Conservation (phyloP, 805 yeast genomes). For the Pichia nakasei region DNA sequence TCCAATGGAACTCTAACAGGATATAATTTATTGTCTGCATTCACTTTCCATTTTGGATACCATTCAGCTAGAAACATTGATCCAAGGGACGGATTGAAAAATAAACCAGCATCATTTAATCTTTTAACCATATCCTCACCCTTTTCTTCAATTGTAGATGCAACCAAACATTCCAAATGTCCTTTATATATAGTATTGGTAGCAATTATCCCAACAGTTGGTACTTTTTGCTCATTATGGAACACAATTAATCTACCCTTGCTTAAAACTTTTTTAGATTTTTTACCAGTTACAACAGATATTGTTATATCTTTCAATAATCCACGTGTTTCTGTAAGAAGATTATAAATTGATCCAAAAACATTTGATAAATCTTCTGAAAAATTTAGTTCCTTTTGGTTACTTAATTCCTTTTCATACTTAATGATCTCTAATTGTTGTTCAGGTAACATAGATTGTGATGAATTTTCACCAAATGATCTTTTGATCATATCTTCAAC, state of each 20-base stretch:
- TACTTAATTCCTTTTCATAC: constrained; percentile 37
- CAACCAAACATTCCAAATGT: constrained; percentile 22
- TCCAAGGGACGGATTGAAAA: constrained; percentile 21
- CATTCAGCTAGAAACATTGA: constrained; percentile 26
- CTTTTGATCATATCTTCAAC: constrained; percentile 99
- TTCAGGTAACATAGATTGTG: constrained; percentile 80
- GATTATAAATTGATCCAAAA: constrained; percentile 37
- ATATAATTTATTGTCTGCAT: constrained; percentile 1
- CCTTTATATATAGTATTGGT: not conserved
- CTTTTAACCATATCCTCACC: not conserved
- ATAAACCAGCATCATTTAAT: constrained; percentile 14
- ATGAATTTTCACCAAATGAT: constrained; percentile 85
- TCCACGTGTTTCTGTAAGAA: constrained; percentile 10
- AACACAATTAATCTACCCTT: constrained; percentile 53
- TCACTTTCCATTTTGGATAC: constrained; percentile 26
- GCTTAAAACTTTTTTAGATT: constrained; percentile 38
- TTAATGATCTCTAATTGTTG: constrained; percentile 59
- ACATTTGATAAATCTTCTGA: constrained; percentile 31
- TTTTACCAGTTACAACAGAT: constrained; percentile 37
- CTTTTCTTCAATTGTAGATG: constrained; percentile 16
- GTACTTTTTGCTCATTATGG: constrained; percentile 34
- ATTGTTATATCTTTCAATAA: not conserved
- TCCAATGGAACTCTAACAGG: constrained; percentile 32
- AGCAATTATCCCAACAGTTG: constrained; percentile 4
- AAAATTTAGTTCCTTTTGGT: constrained; percentile 24